phyloP scores from a whole-genome alignment of 225 moss, liverwort and hornwort species.

The Pseudoscleropodium purum region DNA sequence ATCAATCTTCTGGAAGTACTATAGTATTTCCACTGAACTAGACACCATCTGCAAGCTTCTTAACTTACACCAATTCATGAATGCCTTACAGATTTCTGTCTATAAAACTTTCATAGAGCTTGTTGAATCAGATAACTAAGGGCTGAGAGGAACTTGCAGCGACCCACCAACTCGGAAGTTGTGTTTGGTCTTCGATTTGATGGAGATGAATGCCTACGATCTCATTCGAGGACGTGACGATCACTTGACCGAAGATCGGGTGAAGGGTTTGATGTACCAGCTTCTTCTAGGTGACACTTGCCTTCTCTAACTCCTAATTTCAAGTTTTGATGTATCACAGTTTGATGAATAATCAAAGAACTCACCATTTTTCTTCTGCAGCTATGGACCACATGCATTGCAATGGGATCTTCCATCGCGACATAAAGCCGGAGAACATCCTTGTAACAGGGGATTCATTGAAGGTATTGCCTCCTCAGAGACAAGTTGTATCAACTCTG shows the following conservation, averaged over 20 bases:
- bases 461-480: slow-evolving; percentile 10
- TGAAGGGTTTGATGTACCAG: slow-evolving; percentile 70
- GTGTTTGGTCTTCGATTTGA: slow-evolving; percentile 77
- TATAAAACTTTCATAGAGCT: background rate
- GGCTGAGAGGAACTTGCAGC: slow-evolving; percentile 12
- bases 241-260: slow-evolving; percentile 50
- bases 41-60: background rate
- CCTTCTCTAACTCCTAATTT: background rate
- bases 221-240: slow-evolving; percentile 57
- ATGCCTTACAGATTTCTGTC: background rate
- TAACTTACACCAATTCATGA: background rate
- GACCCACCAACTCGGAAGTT: slow-evolving; percentile 56
- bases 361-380: background rate
- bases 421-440: slow-evolving; percentile 78
- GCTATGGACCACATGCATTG: slow-evolving; percentile 84
- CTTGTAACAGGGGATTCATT: slow-evolving; percentile 48
- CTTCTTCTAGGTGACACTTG: slow-evolving; percentile 54
- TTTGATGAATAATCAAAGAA: background rate
- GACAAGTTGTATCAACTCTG: background rate
- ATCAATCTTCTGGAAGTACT: slow-evolving; percentile 83
- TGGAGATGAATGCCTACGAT: slow-evolving; percentile 83
- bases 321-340: background rate
- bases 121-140: background rate
- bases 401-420: slow-evolving; percentile 77
- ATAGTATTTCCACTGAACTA: slow-evolving; percentile 29